These are phyloP conservation scores for Macrotyloma uniflorum DNA, from an alignment of 306 rosid species.

Conservation along the genomic window DNA sequence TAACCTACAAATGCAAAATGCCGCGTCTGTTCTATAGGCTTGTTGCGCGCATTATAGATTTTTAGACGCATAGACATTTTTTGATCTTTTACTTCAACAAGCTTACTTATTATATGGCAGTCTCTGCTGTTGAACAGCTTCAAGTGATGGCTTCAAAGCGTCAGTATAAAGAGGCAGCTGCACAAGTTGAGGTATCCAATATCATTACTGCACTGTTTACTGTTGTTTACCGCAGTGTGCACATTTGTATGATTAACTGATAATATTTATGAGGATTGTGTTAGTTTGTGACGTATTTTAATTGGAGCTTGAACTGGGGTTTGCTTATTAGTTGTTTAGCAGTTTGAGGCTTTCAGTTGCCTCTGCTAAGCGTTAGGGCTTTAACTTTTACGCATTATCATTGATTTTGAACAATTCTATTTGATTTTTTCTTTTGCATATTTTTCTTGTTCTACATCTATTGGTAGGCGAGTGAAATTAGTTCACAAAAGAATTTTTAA, in stretches of 20 bases:
- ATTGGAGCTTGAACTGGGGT: constrained; percentile 8
- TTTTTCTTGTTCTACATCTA: not conserved
- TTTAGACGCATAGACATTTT: constrained; percentile 3
- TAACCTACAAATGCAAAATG: constrained; percentile 16
- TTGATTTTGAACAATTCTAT: not conserved
- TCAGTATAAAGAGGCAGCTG: constrained; percentile 95
- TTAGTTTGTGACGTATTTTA: constrained; percentile 8
- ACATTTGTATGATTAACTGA: constrained; percentile 11
- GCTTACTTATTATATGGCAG: constrained; percentile 60
- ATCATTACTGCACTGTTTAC: not conserved
- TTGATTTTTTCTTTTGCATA: not conserved
- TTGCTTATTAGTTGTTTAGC: constrained; percentile 6
- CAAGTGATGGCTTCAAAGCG: constrained; percentile 98
- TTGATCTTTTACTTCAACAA: constrained; percentile 31
- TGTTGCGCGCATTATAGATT: constrained; percentile 12
- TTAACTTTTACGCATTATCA: not conserved
- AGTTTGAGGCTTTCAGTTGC: constrained; percentile 12
- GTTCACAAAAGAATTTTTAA: not conserved
- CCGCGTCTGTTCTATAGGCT: constrained; percentile 8
- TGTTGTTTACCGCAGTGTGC: constrained; percentile 19
- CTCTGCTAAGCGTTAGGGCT: not conserved
- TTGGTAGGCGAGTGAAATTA: not conserved
- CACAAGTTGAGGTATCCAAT: constrained; percentile 88
- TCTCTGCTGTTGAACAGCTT: constrained; percentile 99
- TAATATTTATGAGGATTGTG: constrained; percentile 28